Evolutionary conservation across 2,329 filamentous ascomycete species (phyloP), one percentile per base, ranked within the genome.

Genomic region (Cadophora gregata): DNA sequence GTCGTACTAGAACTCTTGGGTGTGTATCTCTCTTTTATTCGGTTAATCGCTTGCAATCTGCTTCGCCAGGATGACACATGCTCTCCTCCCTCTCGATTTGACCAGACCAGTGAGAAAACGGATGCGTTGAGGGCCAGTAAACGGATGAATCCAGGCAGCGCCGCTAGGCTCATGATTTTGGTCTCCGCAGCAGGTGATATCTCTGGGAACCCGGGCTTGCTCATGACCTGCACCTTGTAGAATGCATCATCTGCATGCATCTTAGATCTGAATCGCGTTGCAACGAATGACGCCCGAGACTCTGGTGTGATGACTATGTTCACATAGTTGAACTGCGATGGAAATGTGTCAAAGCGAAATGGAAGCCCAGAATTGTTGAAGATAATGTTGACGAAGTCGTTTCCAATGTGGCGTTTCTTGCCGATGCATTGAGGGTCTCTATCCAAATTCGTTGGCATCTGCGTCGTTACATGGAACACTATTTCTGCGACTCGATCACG

Each of bases 351-450:
- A 77, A 97, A 97, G 63, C 87, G 86, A 81, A 97, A 98, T 0
- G 92, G 90, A 58, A 90, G 79, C n/a, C 96, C 95, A 1, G 94
- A 97, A 75, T 97, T 93, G 78, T 99, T 99, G 84, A 96, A 99
- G 66, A 99, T 90, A 73, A 99, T 97, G 77, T 97, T 98, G 76
- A 99, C 96, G 78, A 93, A 97, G 78, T 98, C 96, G 76, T 99
- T 99, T 66, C 96, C 96, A 68, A 98, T 96, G 76, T 98, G 96
- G 2, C 89, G 86, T 80, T 99, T 99, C 82, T 99, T 99, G 77
- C 88, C 85, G 69, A 90, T 89, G 75, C 90, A 93, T 69, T 88
- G 85, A 10, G 90, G 87, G 73, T 97, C 93, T 33, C 87, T 85
- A 63, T 93, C 88, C 16, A 90, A 81, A 75, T 96, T 87, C 10